Evolutionary conservation across 805 yeast genomes (phyloP).

Genomic region (Tetrapisispora fleetii): DNA sequence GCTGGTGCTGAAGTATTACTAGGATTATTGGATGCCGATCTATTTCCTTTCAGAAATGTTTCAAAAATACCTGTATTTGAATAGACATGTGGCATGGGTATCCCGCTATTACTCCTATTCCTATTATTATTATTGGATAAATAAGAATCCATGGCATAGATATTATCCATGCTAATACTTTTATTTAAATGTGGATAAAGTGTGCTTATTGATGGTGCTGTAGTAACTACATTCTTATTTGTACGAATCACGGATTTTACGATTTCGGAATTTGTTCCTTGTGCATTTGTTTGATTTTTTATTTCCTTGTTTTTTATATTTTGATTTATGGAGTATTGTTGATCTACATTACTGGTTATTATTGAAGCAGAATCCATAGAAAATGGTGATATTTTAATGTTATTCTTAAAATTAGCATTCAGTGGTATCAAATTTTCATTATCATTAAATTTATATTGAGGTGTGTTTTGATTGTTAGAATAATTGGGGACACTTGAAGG

Average conservation of each 20-base stretch:
- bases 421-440: no score
- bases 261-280: not conserved
- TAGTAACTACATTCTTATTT: not conserved
- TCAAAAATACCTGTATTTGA: not conserved
- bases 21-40: not conserved
- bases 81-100: not conserved
- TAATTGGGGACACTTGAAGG: not conserved
- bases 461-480: no score
- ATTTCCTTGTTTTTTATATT: no score
- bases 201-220: not conserved
- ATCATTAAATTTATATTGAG: not conserved
- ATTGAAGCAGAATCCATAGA: no score
- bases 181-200: constrained; percentile 2
- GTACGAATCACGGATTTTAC: not conserved
- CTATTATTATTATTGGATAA: not conserved
- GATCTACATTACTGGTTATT: no score
- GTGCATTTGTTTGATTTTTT: not conserved
- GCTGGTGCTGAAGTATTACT: not conserved
- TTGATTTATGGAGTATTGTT: no score
- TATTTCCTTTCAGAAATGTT: not conserved
- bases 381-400: no score
- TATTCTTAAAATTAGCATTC: no score
- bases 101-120: not conserved
- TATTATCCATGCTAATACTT: not conserved
- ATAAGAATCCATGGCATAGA: not conserved